Evolutionary conservation across 805 yeast genomes (phyloP).

Genomic region (Metschnikowia peoriensis): DNA sequence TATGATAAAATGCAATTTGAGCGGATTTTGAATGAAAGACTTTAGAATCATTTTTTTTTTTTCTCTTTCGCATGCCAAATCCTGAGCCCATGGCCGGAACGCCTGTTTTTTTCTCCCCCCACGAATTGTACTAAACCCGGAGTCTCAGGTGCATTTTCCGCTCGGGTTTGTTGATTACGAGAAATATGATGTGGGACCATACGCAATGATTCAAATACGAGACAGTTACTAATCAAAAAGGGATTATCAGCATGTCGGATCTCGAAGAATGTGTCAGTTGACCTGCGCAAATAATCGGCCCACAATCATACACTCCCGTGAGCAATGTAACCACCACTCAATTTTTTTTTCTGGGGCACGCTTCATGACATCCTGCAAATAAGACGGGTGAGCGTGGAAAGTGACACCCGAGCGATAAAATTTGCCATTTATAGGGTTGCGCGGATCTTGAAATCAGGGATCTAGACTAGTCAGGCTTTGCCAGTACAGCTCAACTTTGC

Average conservation of each 20-base stretch:
- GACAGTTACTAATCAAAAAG: neutral
- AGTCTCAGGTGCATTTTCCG: neutral
- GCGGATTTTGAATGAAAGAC: slow-evolving; percentile 23
- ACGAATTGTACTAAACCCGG: neutral
- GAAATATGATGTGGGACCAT: neutral
- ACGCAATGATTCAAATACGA: neutral
- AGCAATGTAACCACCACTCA: neutral
- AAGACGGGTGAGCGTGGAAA: neutral
- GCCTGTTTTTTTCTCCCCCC: neutral
- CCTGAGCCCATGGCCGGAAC: no score
- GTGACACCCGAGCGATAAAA: neutral
- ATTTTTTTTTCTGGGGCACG: neutral
- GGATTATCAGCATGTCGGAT: neutral
- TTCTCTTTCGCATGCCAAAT: neutral
- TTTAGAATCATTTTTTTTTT: slow-evolving; percentile 3
- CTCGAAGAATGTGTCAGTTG: neutral
- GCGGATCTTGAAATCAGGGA: neutral
- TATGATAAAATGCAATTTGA: slow-evolving; percentile 51
- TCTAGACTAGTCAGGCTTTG: neutral
- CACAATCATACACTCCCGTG: neutral
- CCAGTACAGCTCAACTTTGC: neutral
- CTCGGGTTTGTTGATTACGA: neutral
- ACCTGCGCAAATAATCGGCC: neutral
- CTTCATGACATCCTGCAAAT: neutral
- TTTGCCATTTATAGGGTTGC: neutral